Evolutionary conservation across 495 filamentous ascomycete species (phyloP).

Genomic region (Trichoderma asperelloides): DNA sequence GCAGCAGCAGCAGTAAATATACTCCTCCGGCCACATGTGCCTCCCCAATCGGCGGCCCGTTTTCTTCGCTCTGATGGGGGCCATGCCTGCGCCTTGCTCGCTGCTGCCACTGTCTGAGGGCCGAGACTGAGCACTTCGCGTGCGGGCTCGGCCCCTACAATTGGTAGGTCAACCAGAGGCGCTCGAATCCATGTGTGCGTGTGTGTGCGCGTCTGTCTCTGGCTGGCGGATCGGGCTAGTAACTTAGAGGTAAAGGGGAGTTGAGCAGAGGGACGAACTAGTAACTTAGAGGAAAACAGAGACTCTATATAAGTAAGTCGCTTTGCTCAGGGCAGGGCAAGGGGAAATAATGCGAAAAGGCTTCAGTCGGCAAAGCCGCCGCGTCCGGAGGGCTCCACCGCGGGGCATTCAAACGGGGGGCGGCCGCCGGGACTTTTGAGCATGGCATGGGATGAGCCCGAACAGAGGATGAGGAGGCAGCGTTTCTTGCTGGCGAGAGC

Average conservation of each 20-base stretch:
- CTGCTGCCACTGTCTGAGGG: background rate
- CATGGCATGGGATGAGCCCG: background rate
- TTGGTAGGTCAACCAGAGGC: background rate
- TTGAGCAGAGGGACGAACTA: slow-evolving; percentile 1
- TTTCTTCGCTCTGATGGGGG: background rate
- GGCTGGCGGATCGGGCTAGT: slow-evolving; percentile 6
- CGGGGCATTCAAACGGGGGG: background rate
- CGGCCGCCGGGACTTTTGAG: background rate
- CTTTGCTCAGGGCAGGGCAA: background rate
- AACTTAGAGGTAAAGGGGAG: slow-evolving; percentile 8
- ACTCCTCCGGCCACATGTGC: background rate
- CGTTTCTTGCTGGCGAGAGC: background rate
- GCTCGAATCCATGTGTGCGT: slow-evolving; percentile 6
- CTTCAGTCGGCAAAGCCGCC: slow-evolving; percentile 4
- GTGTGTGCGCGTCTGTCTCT: background rate
- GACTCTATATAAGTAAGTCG: slow-evolving; percentile 7
- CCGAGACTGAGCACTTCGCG: background rate
- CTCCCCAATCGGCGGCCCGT: background rate
- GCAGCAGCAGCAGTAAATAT: slow-evolving; percentile 1
- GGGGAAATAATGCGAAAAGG: background rate
- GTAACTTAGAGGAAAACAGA: slow-evolving; percentile 8
- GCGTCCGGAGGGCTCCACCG: slow-evolving; percentile 6
- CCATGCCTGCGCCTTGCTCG: background rate
- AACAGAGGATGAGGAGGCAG: background rate
- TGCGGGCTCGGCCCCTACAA: slow-evolving; percentile 1